Base-by-base conservation (phyloP, 352 stramenopile species). In the Elongisporangium anandrum region DNA sequence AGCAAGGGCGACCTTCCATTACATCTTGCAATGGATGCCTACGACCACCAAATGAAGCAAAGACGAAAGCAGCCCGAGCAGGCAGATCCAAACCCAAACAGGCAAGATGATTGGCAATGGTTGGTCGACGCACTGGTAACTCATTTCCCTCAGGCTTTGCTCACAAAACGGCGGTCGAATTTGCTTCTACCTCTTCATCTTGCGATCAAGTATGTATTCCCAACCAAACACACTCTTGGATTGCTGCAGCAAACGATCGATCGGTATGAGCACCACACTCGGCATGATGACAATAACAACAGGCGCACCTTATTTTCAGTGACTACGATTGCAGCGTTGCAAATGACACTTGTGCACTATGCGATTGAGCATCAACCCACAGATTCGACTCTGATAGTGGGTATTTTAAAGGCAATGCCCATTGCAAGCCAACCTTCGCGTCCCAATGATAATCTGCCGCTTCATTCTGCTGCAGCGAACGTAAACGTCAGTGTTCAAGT, bases 261-360 rank as follows among this genome's bases (percentile, higher is more conserved):
- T 51, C 57, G 54, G 6, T 65, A 56, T 21, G 29, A 13, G 0
- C 19, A 26, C 50, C 10, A 13, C 9, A 19, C 49, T 50, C 13
- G 16, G 10, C 20, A 24, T 21, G 19, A 34, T 6, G 5, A 26
- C 0, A 15, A 6, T 5, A 20, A 21, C 34, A n/a, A 4, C 19
- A 38, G 3, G 16, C 17, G 16, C 4, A 10, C 50, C 1, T n/a
- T 66, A 5, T 49, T 75, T 15, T 47, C 54, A 26, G 50, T 56
- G 34, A 72, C 62, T 15, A 81, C 68, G 20, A 72, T 87, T 24
- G 9, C 26, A 15, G 62, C 50, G 2, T 85, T 70, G 8, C 56
- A 60, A 16, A 84, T 69, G 20, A 87, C 81, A 7, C 61, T 89
- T 15, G 56, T 92, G 24, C 82, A 90, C 19, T 92, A 87, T 26